A percentile compares a stretch with the other conserved stretches of the same genome.
phyloP scores from a whole-genome alignment of 768 basidiomycete genomes.

The Serendipita indica region DNA sequence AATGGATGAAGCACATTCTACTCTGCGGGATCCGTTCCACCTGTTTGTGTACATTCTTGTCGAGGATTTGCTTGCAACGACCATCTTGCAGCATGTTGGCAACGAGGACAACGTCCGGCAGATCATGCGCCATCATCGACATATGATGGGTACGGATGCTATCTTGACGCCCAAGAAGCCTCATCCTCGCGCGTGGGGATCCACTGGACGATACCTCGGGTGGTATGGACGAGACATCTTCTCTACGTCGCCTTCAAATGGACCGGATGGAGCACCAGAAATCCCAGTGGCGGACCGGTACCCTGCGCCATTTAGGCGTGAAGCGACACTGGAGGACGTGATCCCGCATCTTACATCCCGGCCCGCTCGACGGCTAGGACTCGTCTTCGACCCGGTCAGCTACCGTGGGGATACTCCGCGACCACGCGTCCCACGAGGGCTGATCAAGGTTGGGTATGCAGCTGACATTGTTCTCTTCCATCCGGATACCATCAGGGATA shows the following conservation, averaged over 20 bases:
- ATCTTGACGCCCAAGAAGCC: conserved; percentile 18
- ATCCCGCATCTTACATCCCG: conserved; percentile 21
- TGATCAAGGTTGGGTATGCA: conserved; percentile 17
- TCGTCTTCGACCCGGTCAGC: conserved; percentile 12
- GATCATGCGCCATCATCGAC: conserved; percentile 20
- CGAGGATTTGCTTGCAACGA: conserved; percentile 20
- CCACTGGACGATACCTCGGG: conserved; percentile 7
- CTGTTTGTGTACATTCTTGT: conserved; percentile 20
- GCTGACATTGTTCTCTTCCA: conserved; percentile 22
- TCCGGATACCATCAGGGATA: conserved; percentile 18
- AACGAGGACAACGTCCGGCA: conserved; percentile 22
- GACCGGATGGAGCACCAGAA: background rate
- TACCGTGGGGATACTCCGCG: background rate
- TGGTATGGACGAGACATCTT: conserved; percentile 20
- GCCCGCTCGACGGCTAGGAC: conserved; percentile 19
- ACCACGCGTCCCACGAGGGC: conserved; percentile 16
- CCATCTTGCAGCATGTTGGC: conserved; percentile 21
- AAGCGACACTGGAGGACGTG: conserved; percentile 17
- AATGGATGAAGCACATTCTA: background rate
- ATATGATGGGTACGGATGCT: conserved; percentile 21
- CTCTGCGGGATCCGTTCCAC: conserved; percentile 11
- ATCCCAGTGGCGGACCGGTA: background rate
- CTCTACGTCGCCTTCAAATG: background rate
- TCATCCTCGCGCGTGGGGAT: conserved; percentile 18
- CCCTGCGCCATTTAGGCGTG: background rate